Conservation (phyloP, 768 basidiomycete species). For the Suillus decipiens region DNA sequence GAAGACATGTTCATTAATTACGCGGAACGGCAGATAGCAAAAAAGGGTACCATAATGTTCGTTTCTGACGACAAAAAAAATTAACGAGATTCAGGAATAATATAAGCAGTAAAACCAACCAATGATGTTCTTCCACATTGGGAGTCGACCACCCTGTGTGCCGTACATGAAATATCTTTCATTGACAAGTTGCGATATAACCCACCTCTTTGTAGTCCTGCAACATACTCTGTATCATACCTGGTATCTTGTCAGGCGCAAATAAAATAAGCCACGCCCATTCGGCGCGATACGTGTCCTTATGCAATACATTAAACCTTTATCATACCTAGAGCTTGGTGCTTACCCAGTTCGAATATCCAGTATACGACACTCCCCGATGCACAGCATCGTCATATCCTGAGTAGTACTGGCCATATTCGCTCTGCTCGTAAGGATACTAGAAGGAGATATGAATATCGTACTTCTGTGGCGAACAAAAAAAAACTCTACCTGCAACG, state of each 20-base stretch:
- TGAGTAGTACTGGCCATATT: conserved; percentile 70
- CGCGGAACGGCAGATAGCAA: neutral
- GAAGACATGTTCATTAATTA: neutral
- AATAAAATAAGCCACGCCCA: conserved; percentile 82
- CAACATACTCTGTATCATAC: conserved; percentile 79
- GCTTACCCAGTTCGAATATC: conserved; percentile 78
- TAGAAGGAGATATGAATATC: conserved; percentile 30
- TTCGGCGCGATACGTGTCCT: conserved; percentile 79
- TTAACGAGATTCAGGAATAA: conserved; percentile 3
- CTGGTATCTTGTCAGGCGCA: conserved; percentile 73
- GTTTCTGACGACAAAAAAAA: conserved; percentile 47
- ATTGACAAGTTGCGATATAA: neutral
- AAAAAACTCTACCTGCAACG: conserved; percentile 48
- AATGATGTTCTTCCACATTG: conserved; percentile 90
- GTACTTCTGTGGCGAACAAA: neutral
- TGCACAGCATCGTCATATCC: conserved; percentile 72
- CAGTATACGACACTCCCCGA: conserved; percentile 69
- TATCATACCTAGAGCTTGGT: neutral
- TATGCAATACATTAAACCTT: conserved; percentile 4
- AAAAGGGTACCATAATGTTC: conserved; percentile 68
- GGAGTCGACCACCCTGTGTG: conserved; percentile 71
- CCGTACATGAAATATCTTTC: neutral
- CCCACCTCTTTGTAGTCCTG: conserved; percentile 70
- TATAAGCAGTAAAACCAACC: conserved; percentile 37
- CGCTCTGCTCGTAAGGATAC: conserved; percentile 79